Evolutionary conservation across 345 rosid genomes (phyloP).

Genomic region (Kandelia obovata): DNA sequence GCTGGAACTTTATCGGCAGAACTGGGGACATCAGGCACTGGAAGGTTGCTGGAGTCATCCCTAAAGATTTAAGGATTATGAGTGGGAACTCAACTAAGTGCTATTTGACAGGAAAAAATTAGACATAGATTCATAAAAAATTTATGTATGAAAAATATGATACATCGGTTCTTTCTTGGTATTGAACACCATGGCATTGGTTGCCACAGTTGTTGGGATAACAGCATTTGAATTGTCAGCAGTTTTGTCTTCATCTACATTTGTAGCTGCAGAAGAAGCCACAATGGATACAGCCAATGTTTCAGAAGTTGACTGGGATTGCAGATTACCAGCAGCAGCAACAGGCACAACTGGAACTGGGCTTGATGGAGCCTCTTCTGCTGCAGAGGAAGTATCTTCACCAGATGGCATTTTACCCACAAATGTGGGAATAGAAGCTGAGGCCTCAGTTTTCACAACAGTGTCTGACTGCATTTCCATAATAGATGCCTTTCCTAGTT

Average conservation of each 20-base stretch:
- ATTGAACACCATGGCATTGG: constrained; percentile 31
- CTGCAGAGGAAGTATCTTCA: constrained; percentile 35
- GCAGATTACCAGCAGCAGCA: constrained; percentile 34
- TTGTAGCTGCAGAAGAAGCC: constrained; percentile 33
- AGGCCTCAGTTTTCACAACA: constrained; percentile 18
- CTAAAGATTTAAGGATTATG: constrained; percentile 27
- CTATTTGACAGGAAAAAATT: neutral
- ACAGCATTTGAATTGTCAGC: constrained; percentile 32
- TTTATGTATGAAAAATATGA: constrained; percentile 11
- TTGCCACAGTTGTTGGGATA: constrained; percentile 42
- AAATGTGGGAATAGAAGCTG: constrained; percentile 26
- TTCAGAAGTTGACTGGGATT: constrained; percentile 40
- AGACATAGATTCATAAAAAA: neutral
- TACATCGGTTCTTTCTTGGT: constrained; percentile 45
- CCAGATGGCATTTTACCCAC: constrained; percentile 33
- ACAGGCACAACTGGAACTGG: constrained; percentile 46
- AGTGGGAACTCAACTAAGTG: constrained; percentile 16
- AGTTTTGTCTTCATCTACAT: constrained; percentile 37
- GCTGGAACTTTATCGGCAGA: constrained; percentile 32
- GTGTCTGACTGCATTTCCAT: constrained; percentile 38
- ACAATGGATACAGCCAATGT: constrained; percentile 35
- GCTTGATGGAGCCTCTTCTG: constrained; percentile 46
- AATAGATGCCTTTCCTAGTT: constrained; percentile 38
- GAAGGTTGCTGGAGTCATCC: constrained; percentile 22
- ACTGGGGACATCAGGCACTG: constrained; percentile 29